Evolutionary conservation across 1,284 basidiomycete genomes (phyloP).

Genomic region (Amylostereum areolatum): DNA sequence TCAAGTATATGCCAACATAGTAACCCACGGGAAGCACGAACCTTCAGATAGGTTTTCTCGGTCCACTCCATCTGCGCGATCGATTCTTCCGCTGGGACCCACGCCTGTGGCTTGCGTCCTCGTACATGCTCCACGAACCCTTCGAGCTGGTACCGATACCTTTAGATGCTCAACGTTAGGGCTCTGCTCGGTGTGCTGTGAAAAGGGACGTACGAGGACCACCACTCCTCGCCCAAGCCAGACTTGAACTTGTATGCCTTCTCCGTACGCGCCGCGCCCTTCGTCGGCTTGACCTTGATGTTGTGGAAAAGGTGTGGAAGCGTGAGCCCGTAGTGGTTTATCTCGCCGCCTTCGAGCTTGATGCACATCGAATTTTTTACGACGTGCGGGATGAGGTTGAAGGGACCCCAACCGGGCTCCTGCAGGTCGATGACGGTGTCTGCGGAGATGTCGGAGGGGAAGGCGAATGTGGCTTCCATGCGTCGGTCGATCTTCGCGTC

Average conservation of each 20-base stretch:
- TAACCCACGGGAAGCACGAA: too few species aligned
- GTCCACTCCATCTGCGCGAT: too few species aligned
- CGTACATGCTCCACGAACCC: too few species aligned
- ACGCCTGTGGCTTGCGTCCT: too few species aligned
- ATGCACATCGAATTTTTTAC: conserved; percentile 24
- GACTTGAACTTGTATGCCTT: background rate
- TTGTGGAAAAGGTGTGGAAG: background rate
- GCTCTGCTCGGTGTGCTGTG: too few species aligned
- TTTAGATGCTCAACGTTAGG: too few species aligned
- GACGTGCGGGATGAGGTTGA: conserved; percentile 30
- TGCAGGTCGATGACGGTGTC: conserved; percentile 26
- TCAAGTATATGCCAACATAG: too few species aligned
- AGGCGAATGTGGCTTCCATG: conserved; percentile 27
- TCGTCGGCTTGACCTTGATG: background rate
- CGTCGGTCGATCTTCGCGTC: conserved; percentile 29
- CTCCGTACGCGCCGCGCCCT: background rate
- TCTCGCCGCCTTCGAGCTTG: conserved; percentile 31
- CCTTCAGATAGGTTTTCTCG: too few species aligned
- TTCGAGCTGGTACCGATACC: too few species aligned
- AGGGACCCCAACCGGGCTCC: conserved; percentile 18
- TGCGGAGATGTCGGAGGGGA: conserved; percentile 30
- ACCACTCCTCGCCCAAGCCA: background rate
- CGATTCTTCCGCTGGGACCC: too few species aligned
- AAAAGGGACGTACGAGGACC: background rate
- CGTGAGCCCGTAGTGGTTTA: background rate